Evolutionary conservation across 345 rosid genomes (phyloP).

Genomic region (Ceriops decandra): DNA sequence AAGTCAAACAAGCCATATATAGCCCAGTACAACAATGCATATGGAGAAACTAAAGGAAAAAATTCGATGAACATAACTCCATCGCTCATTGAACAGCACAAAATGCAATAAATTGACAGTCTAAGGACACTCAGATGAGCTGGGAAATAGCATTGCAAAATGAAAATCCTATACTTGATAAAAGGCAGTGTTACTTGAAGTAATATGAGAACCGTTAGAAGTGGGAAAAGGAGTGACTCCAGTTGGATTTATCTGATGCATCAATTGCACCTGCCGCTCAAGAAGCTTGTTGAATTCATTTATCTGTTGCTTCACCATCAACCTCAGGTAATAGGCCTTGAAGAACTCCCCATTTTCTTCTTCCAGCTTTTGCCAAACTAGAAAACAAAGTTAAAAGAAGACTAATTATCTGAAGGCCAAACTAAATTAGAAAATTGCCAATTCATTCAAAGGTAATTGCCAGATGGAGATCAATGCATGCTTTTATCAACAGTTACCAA

Average conservation of each 20-base stretch:
- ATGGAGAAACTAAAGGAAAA: background rate
- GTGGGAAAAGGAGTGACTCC: constrained; percentile 52
- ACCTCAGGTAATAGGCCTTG: constrained; percentile 83
- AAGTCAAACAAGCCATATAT: background rate
- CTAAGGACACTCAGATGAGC: no score
- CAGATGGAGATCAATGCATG: background rate
- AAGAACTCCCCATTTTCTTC: constrained; percentile 94
- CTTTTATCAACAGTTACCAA: constrained; percentile 18
- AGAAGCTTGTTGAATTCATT: constrained; percentile 89
- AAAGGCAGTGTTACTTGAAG: constrained; percentile 54
- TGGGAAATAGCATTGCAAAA: background rate
- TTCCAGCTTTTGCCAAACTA: constrained; percentile 99
- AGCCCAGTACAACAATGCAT: background rate
- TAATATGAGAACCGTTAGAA: constrained; percentile 73
- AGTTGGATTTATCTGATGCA: constrained; percentile 67
- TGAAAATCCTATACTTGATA: constrained; percentile 1
- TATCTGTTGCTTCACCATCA: constrained; percentile 88
- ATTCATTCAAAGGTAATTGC: background rate
- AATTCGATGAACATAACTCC: background rate
- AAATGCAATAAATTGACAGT: background rate
- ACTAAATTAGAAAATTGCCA: background rate
- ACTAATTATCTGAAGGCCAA: background rate
- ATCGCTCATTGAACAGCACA: background rate
- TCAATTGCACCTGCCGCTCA: constrained; percentile 80
- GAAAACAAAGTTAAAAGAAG: constrained; percentile 11